These are phyloP conservation scores for Zalaria obscura DNA, from an alignment of 2,329 filamentous ascomycete genomes.

Conservation along the genomic window DNA sequence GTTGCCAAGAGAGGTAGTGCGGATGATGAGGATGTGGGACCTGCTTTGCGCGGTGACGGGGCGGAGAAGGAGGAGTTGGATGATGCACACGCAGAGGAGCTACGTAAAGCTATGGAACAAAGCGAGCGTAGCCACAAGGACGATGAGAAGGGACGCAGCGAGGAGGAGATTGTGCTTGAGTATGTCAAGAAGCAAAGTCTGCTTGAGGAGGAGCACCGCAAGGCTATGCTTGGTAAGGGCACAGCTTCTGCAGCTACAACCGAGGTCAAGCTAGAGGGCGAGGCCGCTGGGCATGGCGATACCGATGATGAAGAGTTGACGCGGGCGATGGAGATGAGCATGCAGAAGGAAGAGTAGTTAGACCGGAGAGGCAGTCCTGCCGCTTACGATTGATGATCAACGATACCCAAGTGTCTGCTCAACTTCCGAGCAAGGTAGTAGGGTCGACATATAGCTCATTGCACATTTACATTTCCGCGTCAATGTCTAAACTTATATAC, in stretches of 20 bases:
- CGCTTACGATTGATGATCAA: too few relatives aligned
- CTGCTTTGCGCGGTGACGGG: slow-evolving; percentile 11
- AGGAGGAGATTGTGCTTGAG: slow-evolving; percentile 62
- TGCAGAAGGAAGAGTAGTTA: slow-evolving; percentile 20
- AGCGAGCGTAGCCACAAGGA: slow-evolving; percentile 12
- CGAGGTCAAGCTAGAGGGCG: background rate
- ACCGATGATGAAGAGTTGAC: slow-evolving; percentile 36
- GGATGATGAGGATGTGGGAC: slow-evolving; percentile 40
- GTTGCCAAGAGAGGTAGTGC: slow-evolving; percentile 41
- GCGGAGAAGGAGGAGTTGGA: slow-evolving; percentile 6
- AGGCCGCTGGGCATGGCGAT: background rate
- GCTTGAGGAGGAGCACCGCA: slow-evolving; percentile 45
- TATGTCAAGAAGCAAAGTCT: slow-evolving; percentile 67
- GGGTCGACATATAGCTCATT: too few relatives aligned
- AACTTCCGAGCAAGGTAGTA: too few relatives aligned
- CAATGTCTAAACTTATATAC: too few relatives aligned
- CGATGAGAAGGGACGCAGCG: slow-evolving; percentile 28
- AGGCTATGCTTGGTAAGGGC: slow-evolving; percentile 18
- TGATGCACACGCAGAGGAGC: slow-evolving; percentile 9
- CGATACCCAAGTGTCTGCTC: too few relatives aligned
- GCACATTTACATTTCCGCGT: too few relatives aligned
- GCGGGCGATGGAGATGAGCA: slow-evolving; percentile 41
- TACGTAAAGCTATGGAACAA: slow-evolving; percentile 20
- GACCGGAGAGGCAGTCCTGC: too few relatives aligned
- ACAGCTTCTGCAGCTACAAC: slow-evolving; percentile 9